Conservation (phyloP, 164 flowering plant species). For the Annona cherimola region DNA sequence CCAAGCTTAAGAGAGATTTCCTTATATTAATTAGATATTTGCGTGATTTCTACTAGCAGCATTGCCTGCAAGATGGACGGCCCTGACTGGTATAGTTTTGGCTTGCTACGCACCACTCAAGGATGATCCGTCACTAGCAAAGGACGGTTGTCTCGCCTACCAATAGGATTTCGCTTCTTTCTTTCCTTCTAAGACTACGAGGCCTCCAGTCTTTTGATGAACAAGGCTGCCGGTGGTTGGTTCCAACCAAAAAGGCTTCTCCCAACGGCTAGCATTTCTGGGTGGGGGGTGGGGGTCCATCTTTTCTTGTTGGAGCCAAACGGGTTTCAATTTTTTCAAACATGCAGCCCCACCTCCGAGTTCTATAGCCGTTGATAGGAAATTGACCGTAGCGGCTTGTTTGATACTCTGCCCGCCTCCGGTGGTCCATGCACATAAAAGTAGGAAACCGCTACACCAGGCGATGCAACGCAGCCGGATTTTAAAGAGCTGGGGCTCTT, state of each 20-base stretch:
- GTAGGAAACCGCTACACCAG: no score
- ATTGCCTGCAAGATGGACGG: background rate
- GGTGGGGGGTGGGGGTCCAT: background rate
- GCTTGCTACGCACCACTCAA: background rate
- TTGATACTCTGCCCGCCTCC: background rate
- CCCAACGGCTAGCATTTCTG: constrained; percentile 2
- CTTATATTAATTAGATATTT: no score
- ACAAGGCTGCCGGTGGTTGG: constrained; percentile 26
- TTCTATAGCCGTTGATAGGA: background rate
- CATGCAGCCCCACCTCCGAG: background rate
- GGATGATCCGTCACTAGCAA: background rate
- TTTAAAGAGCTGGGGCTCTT: no score
- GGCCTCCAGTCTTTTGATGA: constrained; percentile 1
- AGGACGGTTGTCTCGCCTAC: background rate
- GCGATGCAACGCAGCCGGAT: no score
- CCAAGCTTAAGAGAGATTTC: background rate
- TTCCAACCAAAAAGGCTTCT: constrained; percentile 16
- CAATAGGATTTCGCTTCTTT: background rate
- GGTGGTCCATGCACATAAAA: background rate
- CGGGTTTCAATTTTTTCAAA: background rate
- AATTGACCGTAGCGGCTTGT: background rate
- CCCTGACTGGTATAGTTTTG: background rate
- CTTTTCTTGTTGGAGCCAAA: background rate
- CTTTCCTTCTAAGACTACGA: constrained; percentile 3
- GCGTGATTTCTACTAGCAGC: background rate